A percentile compares a stretch with the other conserved stretches of the same genome.
phyloP scores from a whole-genome alignment of 2,329 filamentous ascomycete species.

The Colletotrichum falcatum region DNA sequence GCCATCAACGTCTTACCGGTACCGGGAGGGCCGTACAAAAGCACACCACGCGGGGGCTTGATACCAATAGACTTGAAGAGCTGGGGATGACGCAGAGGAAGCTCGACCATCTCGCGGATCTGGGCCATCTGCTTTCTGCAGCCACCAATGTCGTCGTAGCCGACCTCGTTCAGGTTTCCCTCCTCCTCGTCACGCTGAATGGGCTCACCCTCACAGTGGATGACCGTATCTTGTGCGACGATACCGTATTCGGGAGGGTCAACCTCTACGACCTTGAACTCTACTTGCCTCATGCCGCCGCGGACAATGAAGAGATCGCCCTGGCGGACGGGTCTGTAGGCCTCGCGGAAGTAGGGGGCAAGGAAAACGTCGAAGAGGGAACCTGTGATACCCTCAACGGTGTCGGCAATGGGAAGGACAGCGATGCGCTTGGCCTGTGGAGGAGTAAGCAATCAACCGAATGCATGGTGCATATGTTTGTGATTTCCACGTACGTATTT shows the following conservation, averaged over 20 bases:
- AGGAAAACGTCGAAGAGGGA: slow-evolving; percentile 99
- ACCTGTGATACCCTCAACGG: slow-evolving; percentile 95
- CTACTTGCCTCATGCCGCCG: slow-evolving; percentile 98
- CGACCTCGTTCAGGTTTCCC: slow-evolving; percentile 98
- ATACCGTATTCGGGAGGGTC: slow-evolving; percentile 99
- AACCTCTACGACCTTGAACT: slow-evolving; percentile 99
- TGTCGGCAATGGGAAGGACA: slow-evolving; percentile 97
- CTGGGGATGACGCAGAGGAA: slow-evolving; percentile 95
- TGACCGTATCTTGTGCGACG: slow-evolving; percentile 97
- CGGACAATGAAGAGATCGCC: slow-evolving; percentile 97
- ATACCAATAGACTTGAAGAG: slow-evolving; percentile 99
- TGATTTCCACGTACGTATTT: slow-evolving; percentile 86
- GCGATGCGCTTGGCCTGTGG: slow-evolving; percentile 95
- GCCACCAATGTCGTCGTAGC: slow-evolving; percentile 98
- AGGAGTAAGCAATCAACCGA: slow-evolving; percentile 44
- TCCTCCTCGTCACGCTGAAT: slow-evolving; percentile 99
- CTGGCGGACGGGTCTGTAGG: slow-evolving; percentile 96
- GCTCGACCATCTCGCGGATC: slow-evolving; percentile 97
- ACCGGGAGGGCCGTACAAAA: slow-evolving; percentile 96
- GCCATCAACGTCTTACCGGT: slow-evolving; percentile 99
- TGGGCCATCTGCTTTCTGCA: slow-evolving; percentile 99
- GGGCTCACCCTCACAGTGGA: slow-evolving; percentile 95
- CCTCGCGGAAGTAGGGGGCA: slow-evolving; percentile 98
- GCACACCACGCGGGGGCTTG: slow-evolving; percentile 97
- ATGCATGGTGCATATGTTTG: background rate